Evolutionary conservation across 768 basidiomycete species (phyloP).

Genomic region (Boletus pseudo-olivaceus): DNA sequence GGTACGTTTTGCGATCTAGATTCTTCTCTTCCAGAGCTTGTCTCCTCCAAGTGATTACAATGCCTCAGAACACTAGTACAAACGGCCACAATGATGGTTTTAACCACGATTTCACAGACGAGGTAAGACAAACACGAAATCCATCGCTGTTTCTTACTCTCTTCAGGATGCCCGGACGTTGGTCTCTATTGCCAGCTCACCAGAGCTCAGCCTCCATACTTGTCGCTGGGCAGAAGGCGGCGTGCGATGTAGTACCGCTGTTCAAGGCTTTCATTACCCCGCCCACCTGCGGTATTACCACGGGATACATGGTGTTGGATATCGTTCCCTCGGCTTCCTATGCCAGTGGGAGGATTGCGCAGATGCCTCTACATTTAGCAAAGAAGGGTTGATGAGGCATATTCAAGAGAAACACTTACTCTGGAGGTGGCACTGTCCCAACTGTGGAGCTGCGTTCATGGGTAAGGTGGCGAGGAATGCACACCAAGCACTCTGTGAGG

Average conservation of each 20-base stretch:
- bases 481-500: slow-evolving; percentile 15
- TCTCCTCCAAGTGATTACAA: slow-evolving; percentile 1
- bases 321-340: slow-evolving; percentile 6
- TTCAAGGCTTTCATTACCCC: slow-evolving; percentile 19
- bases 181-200: slow-evolving; percentile 27
- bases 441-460: slow-evolving; percentile 19
- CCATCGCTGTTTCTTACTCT: slow-evolving; percentile 7
- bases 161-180: slow-evolving; percentile 23
- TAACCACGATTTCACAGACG: slow-evolving; percentile 31
- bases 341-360: slow-evolving; percentile 27
- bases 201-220: slow-evolving; percentile 22
- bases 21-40: background rate
- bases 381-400: slow-evolving; percentile 21
- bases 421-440: slow-evolving; percentile 26
- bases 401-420: slow-evolving; percentile 24
- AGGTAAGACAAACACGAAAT: slow-evolving; percentile 12
- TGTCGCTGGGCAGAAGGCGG: slow-evolving; percentile 22
- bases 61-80: slow-evolving; percentile 17
- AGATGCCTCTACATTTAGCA: slow-evolving; percentile 17
- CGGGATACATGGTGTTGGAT: slow-evolving; percentile 11
- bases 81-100: slow-evolving; percentile 18
- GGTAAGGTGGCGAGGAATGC: slow-evolving; percentile 15
- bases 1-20: background rate
- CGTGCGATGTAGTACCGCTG: slow-evolving; percentile 6
- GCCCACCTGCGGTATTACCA: slow-evolving; percentile 21